These are phyloP conservation scores for Berkeleyomyces basicola DNA, from an alignment of 2,329 filamentous ascomycete species.

Conservation along the genomic window DNA sequence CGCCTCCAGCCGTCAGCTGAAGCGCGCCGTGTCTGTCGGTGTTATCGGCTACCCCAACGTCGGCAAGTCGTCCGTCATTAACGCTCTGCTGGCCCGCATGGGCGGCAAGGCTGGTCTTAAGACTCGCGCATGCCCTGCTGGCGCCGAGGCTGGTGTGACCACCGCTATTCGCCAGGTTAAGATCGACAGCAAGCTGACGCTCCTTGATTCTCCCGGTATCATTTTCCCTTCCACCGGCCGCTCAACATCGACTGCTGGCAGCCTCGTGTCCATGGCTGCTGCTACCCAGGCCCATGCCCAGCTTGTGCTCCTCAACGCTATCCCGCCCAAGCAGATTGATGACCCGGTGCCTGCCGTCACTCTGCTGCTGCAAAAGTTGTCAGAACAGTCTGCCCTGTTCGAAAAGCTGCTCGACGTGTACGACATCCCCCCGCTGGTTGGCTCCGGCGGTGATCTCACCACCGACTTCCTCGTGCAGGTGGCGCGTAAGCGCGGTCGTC, in stretches of 20 bases:
- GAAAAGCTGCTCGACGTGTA: slow-evolving; percentile 71
- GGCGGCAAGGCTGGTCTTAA: slow-evolving; percentile 41
- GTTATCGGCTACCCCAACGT: slow-evolving; percentile 95
- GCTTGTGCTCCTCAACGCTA: slow-evolving; percentile 73
- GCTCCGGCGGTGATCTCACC: slow-evolving; percentile 54
- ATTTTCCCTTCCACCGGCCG: slow-evolving; percentile 61
- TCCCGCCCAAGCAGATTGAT: slow-evolving; percentile 85
- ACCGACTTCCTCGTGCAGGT: slow-evolving; percentile 92
- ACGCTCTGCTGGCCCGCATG: slow-evolving; percentile 67
- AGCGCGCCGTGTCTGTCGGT: slow-evolving; percentile 77
- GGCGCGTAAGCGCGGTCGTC: slow-evolving; percentile 74
- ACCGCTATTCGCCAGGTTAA: slow-evolving; percentile 80
- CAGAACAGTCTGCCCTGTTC: slow-evolving; percentile 54
- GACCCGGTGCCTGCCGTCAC: slow-evolving; percentile 79
- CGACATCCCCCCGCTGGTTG: slow-evolving; percentile 62
- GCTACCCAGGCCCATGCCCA: slow-evolving; percentile 62
- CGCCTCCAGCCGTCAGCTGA: slow-evolving; percentile 65
- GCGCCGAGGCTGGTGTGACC: slow-evolving; percentile 83
- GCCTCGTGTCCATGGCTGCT: slow-evolving; percentile 38
- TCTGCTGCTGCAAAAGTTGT: slow-evolving; percentile 68
- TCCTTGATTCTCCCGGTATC: slow-evolving; percentile 87
- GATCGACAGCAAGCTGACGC: slow-evolving; percentile 82
- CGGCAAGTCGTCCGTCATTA: slow-evolving; percentile 93
- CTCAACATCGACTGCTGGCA: slow-evolving; percentile 21
- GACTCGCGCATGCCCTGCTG: slow-evolving; percentile 60